These are phyloP conservation scores for Malus hybrid DNA, from an alignment of 331 rosid genomes.

Conservation along the genomic window DNA sequence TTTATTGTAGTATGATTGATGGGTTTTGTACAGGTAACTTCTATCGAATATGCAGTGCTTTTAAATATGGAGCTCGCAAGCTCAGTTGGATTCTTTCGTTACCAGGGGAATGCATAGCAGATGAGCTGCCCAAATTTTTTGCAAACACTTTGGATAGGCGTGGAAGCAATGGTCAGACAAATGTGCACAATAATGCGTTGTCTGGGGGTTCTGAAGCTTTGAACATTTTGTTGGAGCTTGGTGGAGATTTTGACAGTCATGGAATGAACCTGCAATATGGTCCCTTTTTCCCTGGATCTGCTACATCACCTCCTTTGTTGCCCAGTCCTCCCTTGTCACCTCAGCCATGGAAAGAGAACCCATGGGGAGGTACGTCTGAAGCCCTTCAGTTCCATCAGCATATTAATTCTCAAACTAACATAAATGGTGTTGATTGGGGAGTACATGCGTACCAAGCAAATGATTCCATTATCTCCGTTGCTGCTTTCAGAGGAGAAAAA, in stretches of 20 bases:
- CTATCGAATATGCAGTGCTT: conserved; percentile 79
- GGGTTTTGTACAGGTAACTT: conserved; percentile 54
- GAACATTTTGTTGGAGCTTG: conserved; percentile 53
- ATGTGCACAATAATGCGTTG: conserved; percentile 19
- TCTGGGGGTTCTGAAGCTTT: conserved; percentile 27
- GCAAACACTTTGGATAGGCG: conserved; percentile 62
- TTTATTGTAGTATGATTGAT: conserved; percentile 6
- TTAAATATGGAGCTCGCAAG: conserved; percentile 79
- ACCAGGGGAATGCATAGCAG: conserved; percentile 54
- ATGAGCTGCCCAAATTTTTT: conserved; percentile 57
- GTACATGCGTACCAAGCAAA: conserved; percentile 32
- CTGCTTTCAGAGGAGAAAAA: conserved; percentile 48
- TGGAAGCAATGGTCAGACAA: conserved; percentile 35
- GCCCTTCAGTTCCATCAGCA: conserved; percentile 29
- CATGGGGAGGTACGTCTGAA: conserved; percentile 45
- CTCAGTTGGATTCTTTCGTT: conserved; percentile 65
- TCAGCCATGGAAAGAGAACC: conserved; percentile 40
- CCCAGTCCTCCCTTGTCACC: conserved; percentile 58
- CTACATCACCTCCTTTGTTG: conserved; percentile 31
- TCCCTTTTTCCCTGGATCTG: conserved; percentile 39
- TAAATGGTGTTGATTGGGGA: conserved; percentile 38
- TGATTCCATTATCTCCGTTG: conserved; percentile 26
- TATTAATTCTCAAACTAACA: conserved; percentile 34
- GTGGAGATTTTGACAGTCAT: conserved; percentile 64
- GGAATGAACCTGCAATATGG: conserved; percentile 47